Conservation (phyloP, 176 grass and related monocot species). For the Bothriochloa decipiens region DNA sequence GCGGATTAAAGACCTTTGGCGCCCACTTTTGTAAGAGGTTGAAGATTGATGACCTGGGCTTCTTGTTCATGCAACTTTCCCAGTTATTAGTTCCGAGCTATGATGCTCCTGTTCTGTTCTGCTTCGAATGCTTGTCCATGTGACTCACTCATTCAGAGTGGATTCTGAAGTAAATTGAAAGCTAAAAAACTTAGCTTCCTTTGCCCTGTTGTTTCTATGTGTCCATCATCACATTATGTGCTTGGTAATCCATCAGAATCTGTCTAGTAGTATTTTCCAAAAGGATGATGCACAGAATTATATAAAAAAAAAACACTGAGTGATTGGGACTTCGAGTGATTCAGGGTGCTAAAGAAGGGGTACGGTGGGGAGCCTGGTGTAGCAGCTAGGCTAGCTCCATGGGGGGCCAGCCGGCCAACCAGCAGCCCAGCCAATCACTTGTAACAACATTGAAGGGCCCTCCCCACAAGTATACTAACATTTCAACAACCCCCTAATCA, state of each 20-base stretch:
- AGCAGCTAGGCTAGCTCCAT: constrained; percentile 37
- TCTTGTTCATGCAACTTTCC: constrained; percentile 9
- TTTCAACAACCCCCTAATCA: constrained; percentile 53
- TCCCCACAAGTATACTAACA: constrained; percentile 33
- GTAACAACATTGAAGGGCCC: constrained; percentile 7
- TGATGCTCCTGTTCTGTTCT: neutral
- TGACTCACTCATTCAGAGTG: constrained; percentile 17
- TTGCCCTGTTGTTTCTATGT: neutral
- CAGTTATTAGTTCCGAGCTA: constrained; percentile 12
- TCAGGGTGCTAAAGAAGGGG: constrained; percentile 36
- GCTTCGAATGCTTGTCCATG: neutral
- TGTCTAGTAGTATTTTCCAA: neutral
- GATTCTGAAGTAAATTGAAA: constrained; percentile 8
- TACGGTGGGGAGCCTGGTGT: constrained; percentile 28
- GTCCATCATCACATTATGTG: neutral
- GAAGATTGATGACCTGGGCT: constrained; percentile 25
- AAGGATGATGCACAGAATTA: neutral
- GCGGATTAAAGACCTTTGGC: constrained; percentile 47
- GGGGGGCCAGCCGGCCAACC: constrained; percentile 3
- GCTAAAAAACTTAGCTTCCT: neutral
- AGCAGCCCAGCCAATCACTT: neutral
- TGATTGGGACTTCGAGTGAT: too few species aligned
- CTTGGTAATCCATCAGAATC: constrained; percentile 14
- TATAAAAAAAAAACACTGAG: too few species aligned
- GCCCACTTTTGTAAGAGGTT: constrained; percentile 48